A percentile compares a stretch with the other conserved stretches of the same genome.
These are phyloP conservation scores for Nyssa sinensis DNA, from an alignment of 148 eudicot genomes.

Conservation along the genomic window DNA sequence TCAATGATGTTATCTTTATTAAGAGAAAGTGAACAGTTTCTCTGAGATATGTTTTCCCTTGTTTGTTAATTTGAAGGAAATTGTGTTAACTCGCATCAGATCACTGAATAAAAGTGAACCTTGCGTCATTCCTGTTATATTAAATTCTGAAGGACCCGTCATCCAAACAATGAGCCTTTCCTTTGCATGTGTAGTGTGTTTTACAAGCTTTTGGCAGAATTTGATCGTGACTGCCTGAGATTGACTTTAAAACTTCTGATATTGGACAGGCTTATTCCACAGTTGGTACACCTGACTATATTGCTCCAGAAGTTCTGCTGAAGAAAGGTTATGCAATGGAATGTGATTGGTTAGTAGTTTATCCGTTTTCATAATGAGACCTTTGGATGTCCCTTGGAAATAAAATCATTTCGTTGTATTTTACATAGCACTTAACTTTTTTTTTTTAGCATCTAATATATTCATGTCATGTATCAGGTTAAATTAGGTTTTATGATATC, in stretches of 20 bases:
- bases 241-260: neutral
- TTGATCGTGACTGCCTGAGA: neutral
- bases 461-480: neutral
- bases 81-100: neutral
- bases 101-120: neutral
- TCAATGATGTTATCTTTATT: neutral
- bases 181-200: neutral
- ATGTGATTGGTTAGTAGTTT: constrained; percentile 85
- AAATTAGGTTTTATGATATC: neutral
- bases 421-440: neutral
- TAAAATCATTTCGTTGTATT: neutral
- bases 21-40: neutral
- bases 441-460: too few species aligned
- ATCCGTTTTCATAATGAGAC: neutral
- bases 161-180: neutral
- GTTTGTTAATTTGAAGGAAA: neutral
- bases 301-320: constrained; percentile 91
- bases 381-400: neutral
- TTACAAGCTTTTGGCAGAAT: neutral
- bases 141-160: constrained; percentile 1
- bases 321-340: constrained; percentile 96
- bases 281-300: constrained; percentile 96
- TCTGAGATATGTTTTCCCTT: neutral
- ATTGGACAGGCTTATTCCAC: constrained; percentile 87
- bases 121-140: neutral